Base-by-base conservation (phyloP, 768 basidiomycete genomes). In the Kwoniella sp. region DNA sequence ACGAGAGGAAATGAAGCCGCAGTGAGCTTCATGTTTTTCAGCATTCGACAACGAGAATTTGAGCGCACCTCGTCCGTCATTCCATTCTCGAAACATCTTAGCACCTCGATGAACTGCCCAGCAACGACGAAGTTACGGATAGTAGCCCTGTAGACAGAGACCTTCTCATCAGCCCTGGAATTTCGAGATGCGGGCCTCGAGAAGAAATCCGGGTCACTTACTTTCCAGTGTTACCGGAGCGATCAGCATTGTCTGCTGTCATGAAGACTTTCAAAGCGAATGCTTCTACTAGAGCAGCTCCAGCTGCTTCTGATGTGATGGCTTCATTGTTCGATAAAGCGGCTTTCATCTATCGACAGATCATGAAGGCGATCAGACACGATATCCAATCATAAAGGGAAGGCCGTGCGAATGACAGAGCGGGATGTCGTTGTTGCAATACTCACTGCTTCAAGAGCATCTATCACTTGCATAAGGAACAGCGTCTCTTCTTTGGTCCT, bases 111-210 rank as follows among this genome's bases (percentile, higher is more conserved):
- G 80, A 98, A 98, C 77, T 92, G 91, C 56, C 92, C 88, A 30
- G 95, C 92, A 15, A 92, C 95, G 2, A 97, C 83, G 79, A 98
- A 98, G 80, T 94, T 95, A 76, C 89, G 90, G 4, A 95, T 92
- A 1, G 94, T 98, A 21, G 86, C 85, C 76, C 92, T 94, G 70
- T 12, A 17, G 21, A 9, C 12, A 19, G 46, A 5, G 15, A 19
- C 10, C 7, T 33, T 33, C 5, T 13, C 7, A 33, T 33, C 33
- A 33, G 33, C 7, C n/a, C n/a, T n/a, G n/a, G n/a, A n/a, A n/a
- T n/a, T n/a, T n/a, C n/a, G n/a, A n/a, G n/a, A n/a, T n/a, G n/a
- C n/a, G n/a, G n/a, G n/a, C n/a, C n/a, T n/a, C n/a, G n/a, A n/a
- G n/a, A n/a, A n/a, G n/a, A n/a, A n/a, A n/a, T n/a, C 33, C 7